Conservation (phyloP, 2,329 filamentous ascomycete genomes). For the Fonsecaea monophora region DNA sequence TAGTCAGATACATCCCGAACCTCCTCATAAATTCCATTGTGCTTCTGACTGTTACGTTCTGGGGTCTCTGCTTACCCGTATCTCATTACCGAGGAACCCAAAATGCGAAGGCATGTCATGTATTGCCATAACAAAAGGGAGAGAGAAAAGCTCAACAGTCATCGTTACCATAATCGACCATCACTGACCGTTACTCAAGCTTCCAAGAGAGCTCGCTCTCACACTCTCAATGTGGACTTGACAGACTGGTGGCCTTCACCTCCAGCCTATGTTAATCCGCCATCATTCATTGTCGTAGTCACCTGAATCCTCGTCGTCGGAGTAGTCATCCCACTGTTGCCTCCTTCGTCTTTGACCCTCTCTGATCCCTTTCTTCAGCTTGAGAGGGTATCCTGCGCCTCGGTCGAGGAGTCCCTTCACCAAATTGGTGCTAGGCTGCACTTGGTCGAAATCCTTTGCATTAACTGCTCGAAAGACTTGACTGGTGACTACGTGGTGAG, state of each 20-base stretch:
- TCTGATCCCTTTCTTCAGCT: constrained; percentile 40
- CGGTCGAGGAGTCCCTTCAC: constrained; percentile 39
- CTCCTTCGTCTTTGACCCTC: constrained; percentile 36
- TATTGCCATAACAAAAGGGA: not conserved
- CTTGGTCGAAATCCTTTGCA: constrained; percentile 42
- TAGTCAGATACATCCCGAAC: not conserved
- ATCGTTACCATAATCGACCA: not conserved
- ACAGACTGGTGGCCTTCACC: not conserved
- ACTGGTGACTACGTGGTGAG: constrained; percentile 30
- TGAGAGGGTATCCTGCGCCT: constrained; percentile 40
- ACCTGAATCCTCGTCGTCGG: constrained; percentile 31
- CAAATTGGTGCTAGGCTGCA: constrained; percentile 40
- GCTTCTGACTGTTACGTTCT: not conserved
- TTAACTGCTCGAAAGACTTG: constrained; percentile 40
- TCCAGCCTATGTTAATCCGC: not conserved
- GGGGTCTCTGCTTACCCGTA: not conserved
- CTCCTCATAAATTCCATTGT: not conserved
- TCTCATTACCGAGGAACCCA: not conserved
- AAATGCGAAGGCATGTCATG: not conserved
- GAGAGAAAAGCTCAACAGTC: not conserved
- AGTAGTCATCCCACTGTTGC: constrained; percentile 29
- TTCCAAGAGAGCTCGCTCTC: not conserved
- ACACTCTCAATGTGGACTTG: not conserved
- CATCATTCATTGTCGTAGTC: constrained; percentile 20
- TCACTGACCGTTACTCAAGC: not conserved